phyloP scores from a whole-genome alignment of 345 rosid species.

The Eucalyptus sp. region DNA sequence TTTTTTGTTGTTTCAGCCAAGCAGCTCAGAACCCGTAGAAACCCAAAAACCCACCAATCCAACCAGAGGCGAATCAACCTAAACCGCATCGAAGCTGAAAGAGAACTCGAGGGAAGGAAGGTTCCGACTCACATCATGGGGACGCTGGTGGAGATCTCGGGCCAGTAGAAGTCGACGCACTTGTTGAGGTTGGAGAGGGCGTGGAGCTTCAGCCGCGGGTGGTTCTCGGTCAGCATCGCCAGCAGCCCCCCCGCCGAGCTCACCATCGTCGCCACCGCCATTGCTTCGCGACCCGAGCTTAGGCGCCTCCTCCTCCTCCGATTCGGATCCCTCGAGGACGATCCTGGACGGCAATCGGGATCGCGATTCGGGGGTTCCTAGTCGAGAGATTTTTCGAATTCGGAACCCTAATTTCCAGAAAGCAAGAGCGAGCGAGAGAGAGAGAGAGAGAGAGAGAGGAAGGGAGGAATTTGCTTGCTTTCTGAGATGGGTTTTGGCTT shows the following conservation, averaged over 20 bases:
- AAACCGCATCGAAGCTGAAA: background rate
- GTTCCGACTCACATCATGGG: conserved; percentile 56
- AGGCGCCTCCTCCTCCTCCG: background rate
- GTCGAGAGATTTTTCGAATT: background rate
- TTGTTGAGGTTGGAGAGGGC: conserved; percentile 82
- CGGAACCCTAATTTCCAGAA: background rate
- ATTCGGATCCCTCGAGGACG: background rate
- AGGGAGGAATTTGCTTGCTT: background rate
- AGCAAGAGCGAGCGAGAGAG: background rate
- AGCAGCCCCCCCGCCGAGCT: conserved; percentile 91
- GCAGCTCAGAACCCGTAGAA: background rate
- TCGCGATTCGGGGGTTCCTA: background rate
- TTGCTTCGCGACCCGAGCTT: background rate
- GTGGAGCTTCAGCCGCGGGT: conserved; percentile 76
- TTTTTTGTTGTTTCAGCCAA: background rate
- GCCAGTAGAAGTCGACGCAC: conserved; percentile 92
- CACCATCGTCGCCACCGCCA: conserved; percentile 64
- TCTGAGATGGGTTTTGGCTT: background rate
- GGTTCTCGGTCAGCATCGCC: conserved; percentile 91
- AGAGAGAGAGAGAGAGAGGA: background rate
- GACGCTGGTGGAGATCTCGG: conserved; percentile 98
- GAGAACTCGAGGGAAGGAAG: background rate
- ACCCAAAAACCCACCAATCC: background rate
- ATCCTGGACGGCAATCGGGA: background rate
- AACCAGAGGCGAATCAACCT: background rate